These are phyloP conservation scores for Aeminium ludgeri DNA, from an alignment of 495 filamentous ascomycete species.

Conservation along the genomic window DNA sequence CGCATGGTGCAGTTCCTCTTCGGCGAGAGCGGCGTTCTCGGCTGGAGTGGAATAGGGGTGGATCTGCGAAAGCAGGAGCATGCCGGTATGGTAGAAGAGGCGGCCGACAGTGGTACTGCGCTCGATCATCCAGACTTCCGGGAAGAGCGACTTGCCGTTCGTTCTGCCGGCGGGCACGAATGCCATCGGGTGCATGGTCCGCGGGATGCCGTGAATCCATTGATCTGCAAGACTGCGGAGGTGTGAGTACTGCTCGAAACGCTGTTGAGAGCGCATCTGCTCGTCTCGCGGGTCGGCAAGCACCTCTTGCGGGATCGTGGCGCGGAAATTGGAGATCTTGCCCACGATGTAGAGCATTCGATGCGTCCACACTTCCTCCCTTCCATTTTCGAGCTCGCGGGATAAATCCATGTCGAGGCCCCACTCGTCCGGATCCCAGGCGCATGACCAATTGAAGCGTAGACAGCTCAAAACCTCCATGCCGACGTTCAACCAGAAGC, in stretches of 20 bases:
- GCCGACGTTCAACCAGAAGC: constrained; percentile 86
- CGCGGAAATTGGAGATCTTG: constrained; percentile 72
- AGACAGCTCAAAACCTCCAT: constrained; percentile 82
- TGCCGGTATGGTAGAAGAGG: constrained; percentile 80
- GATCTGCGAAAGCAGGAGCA: constrained; percentile 62
- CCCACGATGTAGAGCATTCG: constrained; percentile 80
- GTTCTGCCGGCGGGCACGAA: constrained; percentile 55
- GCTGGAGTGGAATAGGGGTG: constrained; percentile 42
- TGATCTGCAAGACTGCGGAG: constrained; percentile 58
- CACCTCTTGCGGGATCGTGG: constrained; percentile 39
- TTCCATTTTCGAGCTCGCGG: constrained; percentile 30
- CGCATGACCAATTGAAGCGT: constrained; percentile 69
- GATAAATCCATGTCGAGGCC: constrained; percentile 68
- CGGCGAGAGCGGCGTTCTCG: constrained; percentile 48
- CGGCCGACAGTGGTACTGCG: constrained; percentile 62
- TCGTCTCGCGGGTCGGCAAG: constrained; percentile 42
- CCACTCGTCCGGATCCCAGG: constrained; percentile 90
- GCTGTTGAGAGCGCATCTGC: constrained; percentile 43
- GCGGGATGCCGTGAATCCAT: constrained; percentile 62
- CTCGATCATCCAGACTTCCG: constrained; percentile 79
- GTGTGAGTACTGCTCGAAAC: constrained; percentile 59
- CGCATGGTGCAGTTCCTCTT: constrained; percentile 52
- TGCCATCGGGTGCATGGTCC: constrained; percentile 75
- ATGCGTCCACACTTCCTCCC: constrained; percentile 82
- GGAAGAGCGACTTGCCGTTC: constrained; percentile 56